Conservation (phyloP, 345 rosid species). For the Schrenkiella parvula region DNA sequence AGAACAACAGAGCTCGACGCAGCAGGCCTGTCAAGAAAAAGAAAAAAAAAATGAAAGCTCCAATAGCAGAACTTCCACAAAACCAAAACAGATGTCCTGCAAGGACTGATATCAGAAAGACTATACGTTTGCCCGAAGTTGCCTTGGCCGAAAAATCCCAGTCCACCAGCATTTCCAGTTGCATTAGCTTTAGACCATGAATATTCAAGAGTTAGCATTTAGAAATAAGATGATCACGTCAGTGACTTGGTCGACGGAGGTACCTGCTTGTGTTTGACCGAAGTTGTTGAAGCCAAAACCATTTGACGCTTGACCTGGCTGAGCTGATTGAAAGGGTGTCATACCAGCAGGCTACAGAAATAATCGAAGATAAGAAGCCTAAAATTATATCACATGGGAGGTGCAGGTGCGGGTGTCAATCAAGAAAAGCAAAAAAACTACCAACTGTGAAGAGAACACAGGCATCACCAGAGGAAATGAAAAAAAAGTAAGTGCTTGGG, state of each 20-base stretch:
- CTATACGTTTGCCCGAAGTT: constrained; percentile 65
- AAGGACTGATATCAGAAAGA: constrained; percentile 18
- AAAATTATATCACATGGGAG: background rate
- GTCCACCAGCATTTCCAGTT: constrained; percentile 46
- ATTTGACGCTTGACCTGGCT: constrained; percentile 30
- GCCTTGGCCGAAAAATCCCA: constrained; percentile 55
- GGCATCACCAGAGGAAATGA: background rate
- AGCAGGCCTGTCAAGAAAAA: constrained; percentile 51
- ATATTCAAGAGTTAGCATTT: constrained; percentile 14
- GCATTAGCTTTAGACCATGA: constrained; percentile 38
- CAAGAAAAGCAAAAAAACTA: background rate
- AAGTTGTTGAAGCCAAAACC: constrained; percentile 33
- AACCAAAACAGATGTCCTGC: background rate
- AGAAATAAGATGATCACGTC: constrained; percentile 4
- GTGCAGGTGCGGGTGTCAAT: background rate
- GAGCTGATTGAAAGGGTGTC: constrained; percentile 53
- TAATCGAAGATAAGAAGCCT: background rate
- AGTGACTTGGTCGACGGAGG: background rate
- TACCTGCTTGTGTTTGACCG: constrained; percentile 45
- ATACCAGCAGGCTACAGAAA: constrained; percentile 52
- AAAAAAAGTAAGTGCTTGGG: constrained; percentile 5
- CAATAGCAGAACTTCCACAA: background rate
- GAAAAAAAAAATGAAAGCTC: background rate
- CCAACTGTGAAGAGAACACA: background rate
- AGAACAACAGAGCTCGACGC: constrained; percentile 46